Evolutionary conservation across 148 eudicot species (phyloP), one percentile per base, ranked within the genome.

Genomic region (Persicaria maculosa): DNA sequence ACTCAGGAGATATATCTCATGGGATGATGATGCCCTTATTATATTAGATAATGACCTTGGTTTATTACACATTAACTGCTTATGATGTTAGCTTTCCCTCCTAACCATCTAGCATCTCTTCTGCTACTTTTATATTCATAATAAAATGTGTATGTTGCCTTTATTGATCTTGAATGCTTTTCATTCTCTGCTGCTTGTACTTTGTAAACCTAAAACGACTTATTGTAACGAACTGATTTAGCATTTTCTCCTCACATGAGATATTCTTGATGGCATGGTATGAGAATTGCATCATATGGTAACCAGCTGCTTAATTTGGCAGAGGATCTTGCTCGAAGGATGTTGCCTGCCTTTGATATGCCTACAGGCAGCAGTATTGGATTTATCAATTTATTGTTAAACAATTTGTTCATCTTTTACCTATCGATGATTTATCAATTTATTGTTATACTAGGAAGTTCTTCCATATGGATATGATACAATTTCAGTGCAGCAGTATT

Each of bases 321-420:
- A 6, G 97, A 95, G 87, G 98, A 95, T 79, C 86, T 95, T 72
- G 98, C 83, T 55, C 80, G 81, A 43, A 88, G 98, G 80, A 71
- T 95, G 75, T 80, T 95, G 54, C 98, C 98, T 72, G 98, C 98
- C 77, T 95, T 95, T 79, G 98, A 95, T 79, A 95, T 97, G 82
- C 98, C 98, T 76, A 92, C 98, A 83, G 98, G 98, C 92, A 74
- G 58, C 43, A 9, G 53, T 71, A 47, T 22, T 40, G 69, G 31
- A 64, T 64, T 10, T 40, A 64, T 12, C 44, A n/a, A n/a, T n/a
- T n/a, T n/a, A n/a, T n/a, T 64, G 31, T 36, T 25, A 11, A 25
- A 25, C 44, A 36, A 62, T 31, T 62, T 10, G 7, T 22, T 20
- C 65, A 20, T 20, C 14, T 4, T 59, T 20, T 59, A 25, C 65